These are phyloP conservation scores for Poronia punctata DNA, from an alignment of 495 filamentous ascomycete genomes.

Conservation along the genomic window DNA sequence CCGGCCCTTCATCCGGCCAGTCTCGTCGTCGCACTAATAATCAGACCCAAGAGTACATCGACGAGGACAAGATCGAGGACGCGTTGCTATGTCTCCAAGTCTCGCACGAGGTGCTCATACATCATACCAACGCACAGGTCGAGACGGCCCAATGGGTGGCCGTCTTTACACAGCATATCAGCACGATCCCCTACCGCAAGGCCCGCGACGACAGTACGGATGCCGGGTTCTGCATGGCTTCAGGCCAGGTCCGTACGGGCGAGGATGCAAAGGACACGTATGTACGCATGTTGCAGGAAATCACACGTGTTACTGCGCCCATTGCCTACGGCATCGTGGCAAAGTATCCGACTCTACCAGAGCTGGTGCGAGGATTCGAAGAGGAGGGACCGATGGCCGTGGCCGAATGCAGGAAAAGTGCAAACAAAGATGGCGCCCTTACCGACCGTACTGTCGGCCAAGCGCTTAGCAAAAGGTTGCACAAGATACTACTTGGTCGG, in stretches of 20 bases:
- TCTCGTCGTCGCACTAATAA: conserved; percentile 35
- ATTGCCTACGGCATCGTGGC: conserved; percentile 64
- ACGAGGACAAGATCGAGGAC: conserved; percentile 68
- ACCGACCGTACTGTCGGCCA: conserved; percentile 60
- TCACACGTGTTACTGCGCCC: conserved; percentile 63
- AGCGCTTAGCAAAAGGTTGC: conserved; percentile 63
- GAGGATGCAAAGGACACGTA: conserved; percentile 63
- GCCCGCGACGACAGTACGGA: conserved; percentile 31
- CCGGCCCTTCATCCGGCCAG: conserved; percentile 6
- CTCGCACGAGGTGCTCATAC: conserved; percentile 57
- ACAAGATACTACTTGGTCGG: conserved; percentile 65
- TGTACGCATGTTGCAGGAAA: conserved; percentile 71
- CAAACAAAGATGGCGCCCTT: conserved; percentile 60
- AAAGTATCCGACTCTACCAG: conserved; percentile 51
- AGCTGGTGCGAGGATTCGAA: conserved; percentile 54
- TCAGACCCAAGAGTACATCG: conserved; percentile 44
- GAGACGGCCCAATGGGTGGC: conserved; percentile 75
- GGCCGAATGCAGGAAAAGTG: conserved; percentile 57
- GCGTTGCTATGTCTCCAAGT: conserved; percentile 69
- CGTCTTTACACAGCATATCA: conserved; percentile 75
- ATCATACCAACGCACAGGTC: conserved; percentile 54
- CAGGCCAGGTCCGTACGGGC: conserved; percentile 71
- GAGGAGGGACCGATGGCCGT: conserved; percentile 52
- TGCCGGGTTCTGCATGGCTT: conserved; percentile 76
- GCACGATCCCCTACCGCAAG: conserved; percentile 64